Base-by-base conservation (phyloP, 495 filamentous ascomycete genomes). In the Penicillium cosmopolitanum region DNA sequence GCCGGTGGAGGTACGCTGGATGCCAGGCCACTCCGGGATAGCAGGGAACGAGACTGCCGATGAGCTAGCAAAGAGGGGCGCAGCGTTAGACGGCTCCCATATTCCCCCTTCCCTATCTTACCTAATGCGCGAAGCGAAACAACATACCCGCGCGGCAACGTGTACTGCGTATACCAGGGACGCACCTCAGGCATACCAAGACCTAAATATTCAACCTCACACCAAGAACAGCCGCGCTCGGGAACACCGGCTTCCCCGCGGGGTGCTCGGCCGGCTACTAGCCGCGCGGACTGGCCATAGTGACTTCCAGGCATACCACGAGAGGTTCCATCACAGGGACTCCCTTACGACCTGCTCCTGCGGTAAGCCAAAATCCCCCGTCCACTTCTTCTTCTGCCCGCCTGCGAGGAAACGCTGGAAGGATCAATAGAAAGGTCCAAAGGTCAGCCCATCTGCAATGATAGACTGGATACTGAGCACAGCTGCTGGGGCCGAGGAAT, bases 381-480 rank as follows among this genome's bases (percentile, higher is more conserved):
- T 54, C 15, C 51, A 54, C 13, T 47, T 47, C 51, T 54, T 54
- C 51, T 54, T 54, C 51, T 54, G 38, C 21, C 51, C 38, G 23
- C 51, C 51, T 42, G 51, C 51, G 18, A 54, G 51, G 51, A 54
- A 54, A 31, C 33, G 51, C 51, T 54, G 51, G 51, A 54, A 54
- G 35, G 51, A 54, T 25, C 4, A 35, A 54, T 54, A 35, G 51
- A 54, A 54, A 13, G 51, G 34, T 35, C 34, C 51, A 43, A 54
- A 54, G 33, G 51, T 35, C 38, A 54, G 51, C 33, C 34, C 51
- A 35, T 54, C 34, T 54, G 35, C 51, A 42, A 54, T 38, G 19
- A 54, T 54, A 54, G 51, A 43, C 51, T 54, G 51, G 38, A 43
- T 40, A 54, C 51, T 54, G 38, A 42, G 19, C 35, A 54, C 51